A percentile compares a stretch with the other conserved stretches of the same genome.
Evolutionary conservation across 257 asterid species (phyloP).

Genomic region (Solanum gandarillasii): DNA sequence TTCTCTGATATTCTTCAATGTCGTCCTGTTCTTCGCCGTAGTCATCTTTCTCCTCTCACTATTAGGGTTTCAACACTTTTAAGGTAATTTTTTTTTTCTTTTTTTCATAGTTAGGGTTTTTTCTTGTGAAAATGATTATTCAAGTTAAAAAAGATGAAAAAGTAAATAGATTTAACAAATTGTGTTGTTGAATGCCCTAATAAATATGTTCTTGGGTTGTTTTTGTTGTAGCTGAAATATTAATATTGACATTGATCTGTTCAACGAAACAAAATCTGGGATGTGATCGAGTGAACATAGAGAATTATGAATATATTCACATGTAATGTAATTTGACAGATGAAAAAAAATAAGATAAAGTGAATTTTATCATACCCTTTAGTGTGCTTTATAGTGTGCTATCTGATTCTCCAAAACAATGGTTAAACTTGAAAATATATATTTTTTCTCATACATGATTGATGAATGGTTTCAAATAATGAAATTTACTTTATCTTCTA

Average conservation of each 20-base stretch:
- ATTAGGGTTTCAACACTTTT: too few species aligned
- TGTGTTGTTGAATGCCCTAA: too few species aligned
- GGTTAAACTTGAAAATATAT: not conserved
- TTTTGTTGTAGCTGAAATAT: too few species aligned
- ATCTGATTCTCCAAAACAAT: not conserved
- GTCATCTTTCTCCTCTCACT: too few species aligned
- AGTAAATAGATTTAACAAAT: too few species aligned
- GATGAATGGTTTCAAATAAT: not conserved
- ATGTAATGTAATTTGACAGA: not conserved
- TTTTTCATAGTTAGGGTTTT: too few species aligned
- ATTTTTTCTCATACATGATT: not conserved
- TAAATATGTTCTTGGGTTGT: too few species aligned
- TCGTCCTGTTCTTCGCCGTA: too few species aligned
- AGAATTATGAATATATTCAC: not conserved
- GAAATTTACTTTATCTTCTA: not conserved
- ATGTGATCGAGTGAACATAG: constrained; percentile 33
- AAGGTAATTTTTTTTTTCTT: too few species aligned
- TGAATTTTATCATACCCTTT: not conserved
- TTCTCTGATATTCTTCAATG: too few species aligned
- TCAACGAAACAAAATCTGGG: constrained; percentile 23
- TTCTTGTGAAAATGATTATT: too few species aligned
- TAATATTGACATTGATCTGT: constrained; percentile 20
- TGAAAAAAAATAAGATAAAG: not conserved
- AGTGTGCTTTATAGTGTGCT: not conserved
- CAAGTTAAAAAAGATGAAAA: too few species aligned